A percentile compares a stretch with the other conserved stretches of the same genome.
Conservation (phyloP, 2,329 filamentous ascomycete genomes). For the Stachybotrys elegans region DNA sequence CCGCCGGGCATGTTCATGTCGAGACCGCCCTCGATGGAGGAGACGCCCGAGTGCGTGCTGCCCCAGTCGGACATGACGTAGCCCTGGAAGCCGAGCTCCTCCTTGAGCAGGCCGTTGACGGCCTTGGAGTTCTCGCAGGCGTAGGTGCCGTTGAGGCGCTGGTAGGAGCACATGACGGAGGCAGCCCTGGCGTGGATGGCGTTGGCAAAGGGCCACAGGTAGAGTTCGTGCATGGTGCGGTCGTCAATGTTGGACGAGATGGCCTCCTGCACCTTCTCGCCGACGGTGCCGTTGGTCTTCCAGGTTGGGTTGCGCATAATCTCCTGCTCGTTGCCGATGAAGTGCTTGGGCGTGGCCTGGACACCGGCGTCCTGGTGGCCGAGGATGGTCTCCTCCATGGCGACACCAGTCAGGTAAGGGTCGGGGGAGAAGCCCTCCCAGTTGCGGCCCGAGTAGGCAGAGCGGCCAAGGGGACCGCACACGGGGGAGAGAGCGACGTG, state of each 20-base stretch:
- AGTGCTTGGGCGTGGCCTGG: slow-evolving; percentile 33
- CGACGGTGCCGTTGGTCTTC: slow-evolving; percentile 15
- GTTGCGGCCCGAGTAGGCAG: slow-evolving; percentile 50
- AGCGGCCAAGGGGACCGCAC: slow-evolving; percentile 36
- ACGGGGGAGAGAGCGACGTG: slow-evolving; percentile 56
- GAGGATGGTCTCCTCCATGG: slow-evolving; percentile 27
- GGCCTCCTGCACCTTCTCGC: slow-evolving; percentile 17
- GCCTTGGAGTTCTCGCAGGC: slow-evolving; percentile 44
- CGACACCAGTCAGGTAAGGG: slow-evolving; percentile 60
- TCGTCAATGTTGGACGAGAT: slow-evolving; percentile 49
- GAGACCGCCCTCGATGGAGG: slow-evolving; percentile 37
- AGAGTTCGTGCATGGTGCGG: slow-evolving; percentile 51
- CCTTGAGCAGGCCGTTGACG: slow-evolving; percentile 44
- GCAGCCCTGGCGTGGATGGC: slow-evolving; percentile 25
- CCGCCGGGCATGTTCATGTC: slow-evolving; percentile 50
- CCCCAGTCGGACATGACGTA: slow-evolving; percentile 39
- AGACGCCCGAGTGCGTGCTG: slow-evolving; percentile 35
- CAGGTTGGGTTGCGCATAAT: slow-evolving; percentile 23
- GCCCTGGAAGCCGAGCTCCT: slow-evolving; percentile 44
- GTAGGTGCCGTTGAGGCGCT: slow-evolving; percentile 42
- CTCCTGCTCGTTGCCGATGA: slow-evolving; percentile 31
- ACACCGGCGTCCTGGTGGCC: slow-evolving; percentile 31
- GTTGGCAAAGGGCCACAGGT: slow-evolving; percentile 30
- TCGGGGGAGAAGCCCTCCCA: slow-evolving; percentile 63
- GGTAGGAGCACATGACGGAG: slow-evolving; percentile 39